Evolutionary conservation across 305 asterid genomes (phyloP).

Genomic region (Petunia hybrid): DNA sequence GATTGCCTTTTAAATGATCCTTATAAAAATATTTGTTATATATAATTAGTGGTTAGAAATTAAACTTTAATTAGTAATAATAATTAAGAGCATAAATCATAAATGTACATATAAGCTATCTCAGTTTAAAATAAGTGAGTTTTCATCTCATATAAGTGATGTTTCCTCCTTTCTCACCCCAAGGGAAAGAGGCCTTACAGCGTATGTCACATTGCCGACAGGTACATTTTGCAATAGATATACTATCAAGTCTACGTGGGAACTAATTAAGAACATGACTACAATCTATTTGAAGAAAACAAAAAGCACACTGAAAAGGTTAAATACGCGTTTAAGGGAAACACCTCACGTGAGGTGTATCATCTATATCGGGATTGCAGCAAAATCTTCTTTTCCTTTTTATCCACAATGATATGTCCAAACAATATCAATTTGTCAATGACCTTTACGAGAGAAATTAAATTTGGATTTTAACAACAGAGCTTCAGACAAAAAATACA

Average conservation of each 20-base stretch:
- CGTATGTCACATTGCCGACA: neutral
- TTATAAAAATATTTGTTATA: too few species aligned
- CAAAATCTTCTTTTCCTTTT: constrained; percentile 13
- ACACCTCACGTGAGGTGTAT: neutral
- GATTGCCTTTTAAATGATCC: too few species aligned
- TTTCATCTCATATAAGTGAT: neutral
- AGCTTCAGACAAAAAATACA: neutral
- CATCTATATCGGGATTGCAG: neutral
- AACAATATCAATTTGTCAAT: constrained; percentile 1
- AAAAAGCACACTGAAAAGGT: neutral
- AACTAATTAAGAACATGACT: too few species aligned
- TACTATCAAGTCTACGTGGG: too few species aligned
- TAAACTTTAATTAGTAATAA: too few species aligned
- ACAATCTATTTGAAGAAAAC: neutral
- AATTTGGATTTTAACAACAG: constrained; percentile 9
- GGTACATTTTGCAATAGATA: neutral
- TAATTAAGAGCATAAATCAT: too few species aligned
- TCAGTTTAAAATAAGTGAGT: neutral
- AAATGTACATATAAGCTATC: too few species aligned
- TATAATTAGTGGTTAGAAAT: too few species aligned
- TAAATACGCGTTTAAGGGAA: neutral
- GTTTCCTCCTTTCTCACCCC: too few species aligned
- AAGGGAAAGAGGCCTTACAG: neutral
- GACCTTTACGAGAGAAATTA: neutral
- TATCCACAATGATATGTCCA: constrained; percentile 7